Evolutionary conservation across 192 early-diverging fungal genomes (phyloP).

Genomic region (Backusella parvicylindrica): DNA sequence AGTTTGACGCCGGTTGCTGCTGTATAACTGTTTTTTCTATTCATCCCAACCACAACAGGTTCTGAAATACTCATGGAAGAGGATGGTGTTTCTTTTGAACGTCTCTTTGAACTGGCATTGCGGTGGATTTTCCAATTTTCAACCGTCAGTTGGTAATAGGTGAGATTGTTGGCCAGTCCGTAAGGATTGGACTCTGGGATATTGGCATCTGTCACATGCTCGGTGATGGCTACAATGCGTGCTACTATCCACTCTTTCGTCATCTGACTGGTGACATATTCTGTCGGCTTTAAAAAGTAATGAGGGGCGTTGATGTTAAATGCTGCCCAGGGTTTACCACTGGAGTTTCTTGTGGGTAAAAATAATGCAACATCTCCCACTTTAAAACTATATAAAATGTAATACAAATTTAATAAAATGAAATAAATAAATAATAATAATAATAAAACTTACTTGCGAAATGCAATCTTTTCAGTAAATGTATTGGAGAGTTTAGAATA

Average conservation of each 20-base stretch:
- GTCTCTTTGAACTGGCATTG: constrained; percentile 11
- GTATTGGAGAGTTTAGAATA: constrained; percentile 33
- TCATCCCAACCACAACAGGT: neutral
- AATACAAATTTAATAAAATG: neutral
- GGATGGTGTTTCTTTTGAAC: neutral
- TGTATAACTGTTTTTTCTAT: neutral
- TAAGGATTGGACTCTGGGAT: constrained; percentile 39
- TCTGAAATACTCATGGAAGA: neutral
- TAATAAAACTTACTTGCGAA: constrained; percentile 43
- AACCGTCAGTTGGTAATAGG: constrained; percentile 48
- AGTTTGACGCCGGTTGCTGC: neutral
- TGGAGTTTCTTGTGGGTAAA: constrained; percentile 48
- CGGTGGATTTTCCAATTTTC: constrained; percentile 38
- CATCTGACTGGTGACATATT: constrained; percentile 33
- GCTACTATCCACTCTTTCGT: constrained; percentile 49
- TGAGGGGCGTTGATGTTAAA: constrained; percentile 57
- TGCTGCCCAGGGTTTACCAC: constrained; percentile 54
- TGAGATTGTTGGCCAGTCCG: constrained; percentile 47
- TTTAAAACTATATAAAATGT: constrained; percentile 43
- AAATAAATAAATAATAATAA: neutral
- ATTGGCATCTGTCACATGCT: constrained; percentile 40
- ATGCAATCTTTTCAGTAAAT: constrained; percentile 53
- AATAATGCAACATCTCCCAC: constrained; percentile 53
- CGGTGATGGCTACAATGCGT: constrained; percentile 45
- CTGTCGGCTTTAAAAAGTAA: constrained; percentile 48